A percentile compares a stretch with the other conserved stretches of the same genome.
phyloP scores from a whole-genome alignment of 768 basidiomycete species.

The Candolleomyces efflorescens region DNA sequence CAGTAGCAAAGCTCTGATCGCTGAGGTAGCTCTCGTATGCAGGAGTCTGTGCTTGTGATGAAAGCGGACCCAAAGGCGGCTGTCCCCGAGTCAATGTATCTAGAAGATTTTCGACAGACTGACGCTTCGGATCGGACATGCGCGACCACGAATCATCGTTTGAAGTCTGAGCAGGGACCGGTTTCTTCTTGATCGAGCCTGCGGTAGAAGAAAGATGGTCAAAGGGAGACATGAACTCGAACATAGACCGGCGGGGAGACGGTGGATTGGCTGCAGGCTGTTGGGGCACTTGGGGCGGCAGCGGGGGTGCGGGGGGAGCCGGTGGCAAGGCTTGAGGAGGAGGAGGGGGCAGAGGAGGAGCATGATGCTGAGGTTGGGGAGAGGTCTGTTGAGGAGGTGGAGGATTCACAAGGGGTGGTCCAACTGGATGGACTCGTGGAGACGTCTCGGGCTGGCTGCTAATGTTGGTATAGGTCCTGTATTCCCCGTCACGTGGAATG shows the following conservation, averaged over 20 bases:
- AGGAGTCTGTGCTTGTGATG: conserved; percentile 32
- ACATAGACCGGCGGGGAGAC: conserved; percentile 76
- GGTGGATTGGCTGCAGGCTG: conserved; percentile 50
- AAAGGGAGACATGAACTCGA: conserved; percentile 82
- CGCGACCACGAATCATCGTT: conserved; percentile 60
- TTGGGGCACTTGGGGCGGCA: conserved; percentile 31
- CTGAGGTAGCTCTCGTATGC: conserved; percentile 44
- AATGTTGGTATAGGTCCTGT: conserved; percentile 33
- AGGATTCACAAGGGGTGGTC: conserved; percentile 18
- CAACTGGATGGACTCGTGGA: conserved; percentile 30
- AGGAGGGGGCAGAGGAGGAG: background rate
- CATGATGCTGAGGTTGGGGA: conserved; percentile 15
- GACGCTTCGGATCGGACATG: conserved; percentile 63
- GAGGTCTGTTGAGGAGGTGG: conserved; percentile 26
- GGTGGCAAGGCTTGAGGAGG: background rate
- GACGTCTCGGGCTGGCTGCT: conserved; percentile 38
- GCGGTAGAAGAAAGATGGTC: conserved; percentile 65
- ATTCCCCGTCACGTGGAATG: conserved; percentile 43
- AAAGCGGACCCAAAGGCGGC: conserved; percentile 25
- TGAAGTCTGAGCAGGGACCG: conserved; percentile 46
- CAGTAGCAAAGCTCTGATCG: conserved; percentile 31
- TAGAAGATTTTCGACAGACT: conserved; percentile 79
- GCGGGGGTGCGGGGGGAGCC: background rate
- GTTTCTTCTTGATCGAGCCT: conserved; percentile 60
- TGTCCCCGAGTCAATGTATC: conserved; percentile 61